Percentiles rank a stretch among this genome's conserved stretches.
Evolutionary conservation across 169 alveolate species (phyloP).

Genomic region (Babesia bigemina): DNA sequence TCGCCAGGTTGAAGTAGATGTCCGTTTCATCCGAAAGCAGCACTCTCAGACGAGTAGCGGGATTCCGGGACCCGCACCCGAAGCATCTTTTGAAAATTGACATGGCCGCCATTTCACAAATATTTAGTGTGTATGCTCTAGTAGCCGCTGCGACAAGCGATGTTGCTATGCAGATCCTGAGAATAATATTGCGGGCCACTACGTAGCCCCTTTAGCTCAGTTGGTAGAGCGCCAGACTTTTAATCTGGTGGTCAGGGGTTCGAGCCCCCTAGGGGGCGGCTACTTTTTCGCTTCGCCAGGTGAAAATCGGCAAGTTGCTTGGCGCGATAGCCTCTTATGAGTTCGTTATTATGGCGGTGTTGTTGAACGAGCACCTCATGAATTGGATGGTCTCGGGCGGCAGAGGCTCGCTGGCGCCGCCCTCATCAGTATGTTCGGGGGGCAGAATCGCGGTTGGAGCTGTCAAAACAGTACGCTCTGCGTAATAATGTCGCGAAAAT

Average conservation of each 20-base stretch:
- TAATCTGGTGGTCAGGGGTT: conserved; percentile 99
- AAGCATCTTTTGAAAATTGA: conserved; percentile 18
- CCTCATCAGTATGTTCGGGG: background rate
- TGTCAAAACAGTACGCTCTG: conserved; percentile 11
- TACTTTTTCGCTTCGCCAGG: background rate
- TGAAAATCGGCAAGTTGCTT: background rate
- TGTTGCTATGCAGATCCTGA: background rate
- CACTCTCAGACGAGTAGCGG: conserved; percentile 18
- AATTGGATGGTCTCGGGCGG: conserved; percentile 13
- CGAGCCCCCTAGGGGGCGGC: conserved; percentile 96
- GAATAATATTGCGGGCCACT: background rate
- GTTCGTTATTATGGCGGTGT: conserved; percentile 43
- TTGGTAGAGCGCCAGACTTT: conserved; percentile 99
- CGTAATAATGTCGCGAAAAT: background rate
- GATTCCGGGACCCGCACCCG: background rate
- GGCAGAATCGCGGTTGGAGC: conserved; percentile 26
- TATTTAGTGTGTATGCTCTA: background rate
- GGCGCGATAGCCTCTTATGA: background rate
- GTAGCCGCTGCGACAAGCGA: background rate
- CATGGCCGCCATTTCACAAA: background rate
- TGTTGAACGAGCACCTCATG: conserved; percentile 57
- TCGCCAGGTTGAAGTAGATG: conserved; percentile 76
- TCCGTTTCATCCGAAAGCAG: conserved; percentile 68
- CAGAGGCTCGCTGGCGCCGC: background rate
- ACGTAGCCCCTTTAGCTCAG: conserved; percentile 93